Base-by-base conservation (phyloP, 139 green algal species). In the Chlamydomonas urium region DNA sequence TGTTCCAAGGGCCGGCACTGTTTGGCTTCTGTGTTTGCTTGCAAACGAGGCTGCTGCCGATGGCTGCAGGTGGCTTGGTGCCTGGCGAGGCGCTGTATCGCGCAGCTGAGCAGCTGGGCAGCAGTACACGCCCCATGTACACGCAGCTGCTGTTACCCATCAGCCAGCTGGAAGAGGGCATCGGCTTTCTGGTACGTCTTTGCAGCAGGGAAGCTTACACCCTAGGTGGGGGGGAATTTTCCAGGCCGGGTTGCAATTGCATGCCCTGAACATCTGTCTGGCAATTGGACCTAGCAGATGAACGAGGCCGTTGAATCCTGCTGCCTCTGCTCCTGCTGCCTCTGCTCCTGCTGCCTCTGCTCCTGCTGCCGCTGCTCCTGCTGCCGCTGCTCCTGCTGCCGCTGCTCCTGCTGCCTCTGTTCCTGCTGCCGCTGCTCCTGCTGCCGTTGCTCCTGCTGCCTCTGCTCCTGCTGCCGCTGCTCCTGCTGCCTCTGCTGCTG, bases 141-240 rank as follows among this genome's bases (percentile, higher is more conserved):
- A 70, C 48, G 8, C 84, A 82, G 45, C 81, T 95, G 14, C 77
- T 92, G 37, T 37, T 83, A 33, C 76, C 79, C 0, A 53, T 93
- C 38, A 84, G 79, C 75, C 77, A 85, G 37, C 81, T 86, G 56
- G 75, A 75, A 26, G 62, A 69, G 66, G 85, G 85, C 83, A 38
- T 36, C 53, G 14, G 36, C 24, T 4, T 48, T 50, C 6, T 59
- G 62, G 19, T 8, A 8, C 29, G 32, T 5, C 23, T 8, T 45
- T 28, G 45, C 28, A 35, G 17, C 8, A 17, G 6, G 2, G 28
- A 21, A 36, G 58, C 19, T 38, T 5, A n/a, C 29, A 38, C 19
- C 19, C 4, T 23, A 66, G 29, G 58, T 24, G 58, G 6, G 6
- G 29, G 28, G 29, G 28, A 66, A 26, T 5, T 50, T 14, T 8